Evolutionary conservation across 2,329 filamentous ascomycete genomes (phyloP).

Genomic region (Aureobasidium sp.): DNA sequence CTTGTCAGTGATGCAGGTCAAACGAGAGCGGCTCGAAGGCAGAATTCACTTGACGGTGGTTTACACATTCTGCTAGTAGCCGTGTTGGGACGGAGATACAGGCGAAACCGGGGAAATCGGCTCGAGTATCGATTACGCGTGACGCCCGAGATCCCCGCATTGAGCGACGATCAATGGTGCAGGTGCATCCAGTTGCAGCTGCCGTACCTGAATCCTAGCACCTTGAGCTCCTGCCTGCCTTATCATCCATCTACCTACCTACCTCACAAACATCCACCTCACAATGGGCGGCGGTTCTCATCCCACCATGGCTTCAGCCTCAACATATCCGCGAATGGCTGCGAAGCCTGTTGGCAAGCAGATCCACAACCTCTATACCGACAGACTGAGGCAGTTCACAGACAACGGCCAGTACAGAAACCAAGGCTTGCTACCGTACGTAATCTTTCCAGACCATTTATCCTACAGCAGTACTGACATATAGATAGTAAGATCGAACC

Average conservation of each 20-base stretch:
- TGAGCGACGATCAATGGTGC: not conserved
- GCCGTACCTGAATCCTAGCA: not conserved
- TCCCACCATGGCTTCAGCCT: slow-evolving; percentile 24
- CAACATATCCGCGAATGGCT: slow-evolving; percentile 44
- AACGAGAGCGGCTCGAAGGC: not conserved
- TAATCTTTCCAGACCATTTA: slow-evolving; percentile 13
- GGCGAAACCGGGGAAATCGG: not conserved
- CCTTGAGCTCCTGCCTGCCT: not conserved
- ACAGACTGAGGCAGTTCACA: slow-evolving; percentile 76
- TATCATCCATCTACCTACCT: not conserved
- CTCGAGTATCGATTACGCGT: not conserved
- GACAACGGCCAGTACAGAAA: slow-evolving; percentile 56
- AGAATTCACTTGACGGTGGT: not conserved
- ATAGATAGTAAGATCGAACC: slow-evolving; percentile 59
- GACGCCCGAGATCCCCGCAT: slow-evolving; percentile 6
- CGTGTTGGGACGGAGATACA: not conserved
- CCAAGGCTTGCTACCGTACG: slow-evolving; percentile 49
- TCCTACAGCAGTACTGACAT: not conserved
- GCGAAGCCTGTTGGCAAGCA: slow-evolving; percentile 61
- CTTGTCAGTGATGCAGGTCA: not conserved
- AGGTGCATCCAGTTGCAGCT: not conserved
- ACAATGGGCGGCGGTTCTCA: slow-evolving; percentile 34
- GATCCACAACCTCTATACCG: slow-evolving; percentile 78
- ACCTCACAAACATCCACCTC: not conserved
- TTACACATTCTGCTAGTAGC: not conserved